Evolutionary conservation across 495 filamentous ascomycete genomes (phyloP).

Genomic region (Lasiosphaeriaceae sp.): DNA sequence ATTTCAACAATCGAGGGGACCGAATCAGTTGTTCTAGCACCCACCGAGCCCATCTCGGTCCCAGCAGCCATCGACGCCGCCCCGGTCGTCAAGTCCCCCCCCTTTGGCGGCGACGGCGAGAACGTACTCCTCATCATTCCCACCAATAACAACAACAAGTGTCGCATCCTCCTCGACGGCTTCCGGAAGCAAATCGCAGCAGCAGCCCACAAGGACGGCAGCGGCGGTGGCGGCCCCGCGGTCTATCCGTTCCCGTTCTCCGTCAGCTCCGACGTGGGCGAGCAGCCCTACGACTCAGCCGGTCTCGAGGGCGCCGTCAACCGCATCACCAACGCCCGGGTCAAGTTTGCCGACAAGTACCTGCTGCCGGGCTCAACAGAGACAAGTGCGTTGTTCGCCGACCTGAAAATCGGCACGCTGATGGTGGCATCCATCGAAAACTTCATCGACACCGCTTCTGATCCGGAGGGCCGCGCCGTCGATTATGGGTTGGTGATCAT

Average conservation of each 20-base stretch:
- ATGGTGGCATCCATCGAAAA: conserved; percentile 16
- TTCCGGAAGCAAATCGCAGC: background rate
- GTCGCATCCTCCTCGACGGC: background rate
- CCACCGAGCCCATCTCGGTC: too few relatives aligned
- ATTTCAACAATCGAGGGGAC: background rate
- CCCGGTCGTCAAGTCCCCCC: background rate
- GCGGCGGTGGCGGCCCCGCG: too few relatives aligned
- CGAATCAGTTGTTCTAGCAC: background rate
- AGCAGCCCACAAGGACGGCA: background rate
- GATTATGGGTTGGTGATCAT: conserved; percentile 21
- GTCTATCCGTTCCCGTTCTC: background rate
- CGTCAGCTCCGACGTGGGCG: conserved; percentile 16
- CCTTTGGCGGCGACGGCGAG: background rate
- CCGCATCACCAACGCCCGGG: conserved; percentile 11
- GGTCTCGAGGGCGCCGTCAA: conserved; percentile 13
- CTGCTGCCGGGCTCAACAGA: background rate
- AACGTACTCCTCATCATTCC: conserved; percentile 16
- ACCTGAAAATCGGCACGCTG: conserved; percentile 1
- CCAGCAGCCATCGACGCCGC: background rate
- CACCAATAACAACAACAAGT: conserved; percentile 13
- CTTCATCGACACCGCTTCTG: conserved; percentile 3
- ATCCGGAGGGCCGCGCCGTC: background rate
- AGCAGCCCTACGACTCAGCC: conserved; percentile 19
- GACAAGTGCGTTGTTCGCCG: background rate
- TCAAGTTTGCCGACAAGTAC: background rate